Evolutionary conservation across 1,139 yeast species (phyloP), one percentile per base, ranked within the genome.

Genomic region (Wickerhamomyces sp.): DNA sequence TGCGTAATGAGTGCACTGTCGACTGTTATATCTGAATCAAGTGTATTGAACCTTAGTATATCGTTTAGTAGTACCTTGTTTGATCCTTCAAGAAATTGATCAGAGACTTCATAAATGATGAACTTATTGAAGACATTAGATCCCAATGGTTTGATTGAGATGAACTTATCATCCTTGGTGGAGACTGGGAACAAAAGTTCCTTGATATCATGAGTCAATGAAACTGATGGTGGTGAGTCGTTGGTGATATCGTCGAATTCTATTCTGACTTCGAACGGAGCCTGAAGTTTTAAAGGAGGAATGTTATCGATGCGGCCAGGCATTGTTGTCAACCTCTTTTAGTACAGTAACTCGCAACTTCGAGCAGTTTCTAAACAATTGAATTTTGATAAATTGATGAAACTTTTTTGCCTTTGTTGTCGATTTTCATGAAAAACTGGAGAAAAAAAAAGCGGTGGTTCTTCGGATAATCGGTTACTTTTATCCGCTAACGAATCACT

Each of bases 101-200:
- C 31, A 6, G 36, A 26, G 2, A 56, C 54, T 10, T 38, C 40
- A 34, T 55, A 57, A 1, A 53, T 41, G n/a, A 52, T 45, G 42
- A 47, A 54, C 4, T 42, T 39, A 4, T 39, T 31, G 13, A 45
- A 36, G 8, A 40, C 18, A 7, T 43, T 34, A 1, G 55, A 49
- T 2, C 54, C 57, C 13, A 54, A 32, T 6, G 54, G 54, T 40
- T 54, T 54, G 3, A 57, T 36, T 4, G 54, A 45, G 18, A 55
- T 37, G 37, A 39, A 54, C 6, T 43, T 37, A 9, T 38, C 29
- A 2, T 32, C 7, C 2, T 10, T 13, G 13, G 29, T 27, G 4
- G 14, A 29, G 4, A 3, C 31, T 4, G 31, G 9, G 15, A 11
- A 18, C 5, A 38, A 18, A 7, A 4, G 6, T 13, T 23, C 30